Evolutionary conservation across 2,329 filamentous ascomycete species (phyloP).

Genomic region (Colletotrichum sp.): DNA sequence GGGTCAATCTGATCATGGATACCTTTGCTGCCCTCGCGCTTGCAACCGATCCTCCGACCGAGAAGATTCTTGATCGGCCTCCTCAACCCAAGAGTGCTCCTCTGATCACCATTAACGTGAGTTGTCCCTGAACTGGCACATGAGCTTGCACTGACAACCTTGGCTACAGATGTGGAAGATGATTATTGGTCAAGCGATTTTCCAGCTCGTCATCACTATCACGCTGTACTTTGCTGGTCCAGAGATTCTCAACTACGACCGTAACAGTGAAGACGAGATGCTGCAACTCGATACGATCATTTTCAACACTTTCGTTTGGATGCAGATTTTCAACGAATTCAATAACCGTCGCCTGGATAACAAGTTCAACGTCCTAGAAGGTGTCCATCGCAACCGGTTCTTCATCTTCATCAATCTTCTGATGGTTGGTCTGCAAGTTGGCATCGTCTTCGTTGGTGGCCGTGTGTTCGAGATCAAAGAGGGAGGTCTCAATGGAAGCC

Average conservation of each 20-base stretch:
- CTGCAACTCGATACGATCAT: constrained; percentile 62
- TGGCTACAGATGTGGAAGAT: constrained; percentile 64
- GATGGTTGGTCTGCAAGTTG: constrained; percentile 62
- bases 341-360: constrained; percentile 70
- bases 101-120: constrained; percentile 67
- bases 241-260: constrained; percentile 57
- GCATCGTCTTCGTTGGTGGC: constrained; percentile 64
- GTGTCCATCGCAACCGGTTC: constrained; percentile 59
- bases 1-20: constrained; percentile 75
- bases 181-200: constrained; percentile 66
- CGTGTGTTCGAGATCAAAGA: constrained; percentile 54
- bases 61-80: constrained; percentile 59
- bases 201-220: constrained; percentile 62
- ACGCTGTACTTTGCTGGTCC: constrained; percentile 66
- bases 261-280: constrained; percentile 41
- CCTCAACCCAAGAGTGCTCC: constrained; percentile 69
- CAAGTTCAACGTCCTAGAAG: constrained; percentile 66
- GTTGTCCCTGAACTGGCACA: constrained; percentile 28
- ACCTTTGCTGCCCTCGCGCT: constrained; percentile 70
- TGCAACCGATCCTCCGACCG: constrained; percentile 66
- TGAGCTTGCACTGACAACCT: not conserved
- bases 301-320: constrained; percentile 76
- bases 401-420: constrained; percentile 62
- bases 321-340: constrained; percentile 75
- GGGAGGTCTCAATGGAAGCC: constrained; percentile 45